Conservation (phyloP, 129 eudicot species). For the Centrapalus pauciflorus region DNA sequence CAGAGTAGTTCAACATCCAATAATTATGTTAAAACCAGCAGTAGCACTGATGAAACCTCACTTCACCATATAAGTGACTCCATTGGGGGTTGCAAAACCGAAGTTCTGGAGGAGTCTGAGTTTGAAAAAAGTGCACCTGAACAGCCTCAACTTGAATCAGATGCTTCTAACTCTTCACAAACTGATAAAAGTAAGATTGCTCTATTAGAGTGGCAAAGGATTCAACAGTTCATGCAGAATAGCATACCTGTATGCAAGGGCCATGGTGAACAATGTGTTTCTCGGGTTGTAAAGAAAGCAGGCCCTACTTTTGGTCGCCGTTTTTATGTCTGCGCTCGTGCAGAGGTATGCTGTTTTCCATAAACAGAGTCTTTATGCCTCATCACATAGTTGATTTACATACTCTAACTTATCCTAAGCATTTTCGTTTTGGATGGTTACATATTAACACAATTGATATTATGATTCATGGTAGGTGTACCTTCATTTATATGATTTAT, state of each 20-base stretch:
- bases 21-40: conserved; percentile 20
- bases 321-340: conserved; percentile 92
- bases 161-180: conserved; percentile 31
- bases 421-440: background rate
- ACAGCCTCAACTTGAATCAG: conserved; percentile 25
- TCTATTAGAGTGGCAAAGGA: conserved; percentile 85
- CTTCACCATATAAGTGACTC: conserved; percentile 28
- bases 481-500: background rate
- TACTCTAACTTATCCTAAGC: background rate
- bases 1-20: conserved; percentile 30
- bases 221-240: conserved; percentile 80
- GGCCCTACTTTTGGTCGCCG: conserved; percentile 84
- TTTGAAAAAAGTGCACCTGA: conserved; percentile 7
- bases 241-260: conserved; percentile 94
- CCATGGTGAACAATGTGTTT: conserved; percentile 83
- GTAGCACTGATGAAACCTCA: conserved; percentile 22
- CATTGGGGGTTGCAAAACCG: conserved; percentile 20
- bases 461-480: background rate
- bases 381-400: conserved; percentile 2
- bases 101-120: conserved; percentile 18
- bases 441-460: background rate
- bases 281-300: conserved; percentile 86
- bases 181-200: conserved; percentile 51
- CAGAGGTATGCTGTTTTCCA: conserved; percentile 57
- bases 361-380: background rate